A percentile compares a stretch with the other conserved stretches of the same genome.
phyloP scores from a whole-genome alignment of 176 grass and related monocot species.

The Avena atlantica region DNA sequence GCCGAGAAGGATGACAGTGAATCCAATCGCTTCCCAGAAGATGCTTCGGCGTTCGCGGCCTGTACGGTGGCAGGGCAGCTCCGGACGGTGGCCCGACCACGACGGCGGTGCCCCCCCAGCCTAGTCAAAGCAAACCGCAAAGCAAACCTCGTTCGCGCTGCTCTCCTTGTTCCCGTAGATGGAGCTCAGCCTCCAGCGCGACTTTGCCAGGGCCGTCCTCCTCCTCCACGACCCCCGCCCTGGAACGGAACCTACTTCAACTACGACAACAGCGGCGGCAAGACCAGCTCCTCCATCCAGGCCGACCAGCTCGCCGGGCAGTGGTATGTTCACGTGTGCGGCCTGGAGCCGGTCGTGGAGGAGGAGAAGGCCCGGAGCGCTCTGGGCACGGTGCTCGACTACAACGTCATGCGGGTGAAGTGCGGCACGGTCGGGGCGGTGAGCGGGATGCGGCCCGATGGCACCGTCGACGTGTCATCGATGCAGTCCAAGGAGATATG shows the following conservation, averaged over 20 bases:
- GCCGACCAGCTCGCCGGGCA: too few relatives aligned
- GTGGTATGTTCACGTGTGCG: too few relatives aligned
- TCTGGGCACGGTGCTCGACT: constrained; percentile 61
- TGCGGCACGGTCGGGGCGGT: constrained; percentile 69
- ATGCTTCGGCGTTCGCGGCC: too few relatives aligned
- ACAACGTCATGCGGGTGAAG: constrained; percentile 76
- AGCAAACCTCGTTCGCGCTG: constrained; percentile 78
- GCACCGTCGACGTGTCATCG: constrained; percentile 56
- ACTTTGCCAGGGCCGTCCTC: constrained; percentile 69
- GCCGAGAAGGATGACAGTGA: too few relatives aligned
- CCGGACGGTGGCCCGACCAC: too few relatives aligned
- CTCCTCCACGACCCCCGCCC: constrained; percentile 79
- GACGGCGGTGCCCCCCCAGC: too few relatives aligned
- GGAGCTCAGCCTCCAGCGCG: constrained; percentile 81
- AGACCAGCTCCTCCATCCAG: too few relatives aligned
- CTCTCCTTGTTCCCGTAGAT: constrained; percentile 68
- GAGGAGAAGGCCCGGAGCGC: not conserved
- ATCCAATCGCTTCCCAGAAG: too few relatives aligned
- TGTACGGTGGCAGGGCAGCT: too few relatives aligned
- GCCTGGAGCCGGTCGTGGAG: too few relatives aligned
- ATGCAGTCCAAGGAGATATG: constrained; percentile 88
- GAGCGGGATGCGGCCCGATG: constrained; percentile 83
- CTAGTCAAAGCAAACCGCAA: too few relatives aligned
- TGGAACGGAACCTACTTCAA: constrained; percentile 84
- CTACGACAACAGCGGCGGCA: too few relatives aligned